phyloP scores from a whole-genome alignment of 164 flowering plant species.

The Euptelea pleiosperma region DNA sequence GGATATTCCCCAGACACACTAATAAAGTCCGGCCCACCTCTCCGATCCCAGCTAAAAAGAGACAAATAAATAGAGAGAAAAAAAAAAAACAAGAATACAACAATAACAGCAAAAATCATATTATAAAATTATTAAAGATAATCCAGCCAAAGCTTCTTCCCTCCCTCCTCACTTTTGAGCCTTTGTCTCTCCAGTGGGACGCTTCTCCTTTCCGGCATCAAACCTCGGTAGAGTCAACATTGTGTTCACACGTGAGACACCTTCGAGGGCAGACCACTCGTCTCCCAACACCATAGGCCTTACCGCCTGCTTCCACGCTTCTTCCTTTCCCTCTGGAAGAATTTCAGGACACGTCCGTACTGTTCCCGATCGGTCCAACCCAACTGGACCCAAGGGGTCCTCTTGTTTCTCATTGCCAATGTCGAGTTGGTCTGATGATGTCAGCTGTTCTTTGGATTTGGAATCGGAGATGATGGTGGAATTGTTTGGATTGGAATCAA shows the following conservation, averaged over 20 bases:
- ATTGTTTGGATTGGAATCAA: slow-evolving; percentile 38
- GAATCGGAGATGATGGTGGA: slow-evolving; percentile 32
- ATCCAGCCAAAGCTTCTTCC: background rate
- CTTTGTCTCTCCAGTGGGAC: slow-evolving; percentile 18
- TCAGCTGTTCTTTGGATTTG: slow-evolving; percentile 25
- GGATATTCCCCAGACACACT: slow-evolving; percentile 44
- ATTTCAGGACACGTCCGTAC: slow-evolving; percentile 34
- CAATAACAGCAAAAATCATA: background rate
- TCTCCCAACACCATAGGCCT: slow-evolving; percentile 17
- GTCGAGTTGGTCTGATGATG: slow-evolving; percentile 11
- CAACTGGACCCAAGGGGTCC: slow-evolving; percentile 17
- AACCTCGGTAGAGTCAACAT: slow-evolving; percentile 78
- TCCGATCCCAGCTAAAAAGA: too few relatives aligned
- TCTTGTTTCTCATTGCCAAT: slow-evolving; percentile 30
- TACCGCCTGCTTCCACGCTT: slow-evolving; percentile 19
- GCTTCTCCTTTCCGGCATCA: slow-evolving; percentile 37
- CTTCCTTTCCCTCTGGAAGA: slow-evolving; percentile 32
- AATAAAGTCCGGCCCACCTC: slow-evolving; percentile 53
- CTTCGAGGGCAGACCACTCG: slow-evolving; percentile 89
- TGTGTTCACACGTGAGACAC: slow-evolving; percentile 86
- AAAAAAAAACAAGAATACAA: background rate
- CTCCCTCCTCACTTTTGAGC: slow-evolving; percentile 19
- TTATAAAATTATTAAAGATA: background rate
- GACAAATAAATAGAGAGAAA: slow-evolving; percentile 12
- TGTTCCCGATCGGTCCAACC: slow-evolving; percentile 42